Evolutionary conservation across 257 asterid species (phyloP).

Genomic region (Jacaranda mimosifolia): DNA sequence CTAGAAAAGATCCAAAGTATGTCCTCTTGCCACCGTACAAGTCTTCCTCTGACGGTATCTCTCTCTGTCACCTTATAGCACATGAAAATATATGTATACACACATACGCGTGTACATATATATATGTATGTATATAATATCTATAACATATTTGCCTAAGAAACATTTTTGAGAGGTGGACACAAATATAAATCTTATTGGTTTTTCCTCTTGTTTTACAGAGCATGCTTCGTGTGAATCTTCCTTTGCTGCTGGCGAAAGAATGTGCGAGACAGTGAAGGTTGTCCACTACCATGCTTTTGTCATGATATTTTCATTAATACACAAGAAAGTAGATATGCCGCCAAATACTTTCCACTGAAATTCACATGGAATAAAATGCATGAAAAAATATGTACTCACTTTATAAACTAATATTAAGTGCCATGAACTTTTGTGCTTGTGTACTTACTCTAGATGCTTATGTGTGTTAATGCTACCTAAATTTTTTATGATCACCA

Average conservation of each 20-base stretch:
- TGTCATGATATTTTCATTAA: constrained; percentile 16
- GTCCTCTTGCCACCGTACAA: constrained; percentile 64
- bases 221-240: constrained; percentile 65
- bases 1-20: constrained; percentile 81
- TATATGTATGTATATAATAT: neutral
- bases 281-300: constrained; percentile 53
- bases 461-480: too few relatives aligned
- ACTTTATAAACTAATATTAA: constrained; percentile 7
- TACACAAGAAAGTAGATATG: constrained; percentile 23
- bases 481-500: constrained; percentile 11
- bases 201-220: constrained; percentile 42
- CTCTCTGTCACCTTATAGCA: constrained; percentile 29
- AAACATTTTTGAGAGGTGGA: constrained; percentile 9
- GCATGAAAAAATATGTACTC: constrained; percentile 27
- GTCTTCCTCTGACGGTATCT: constrained; percentile 60
- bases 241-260: constrained; percentile 81
- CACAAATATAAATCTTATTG: constrained; percentile 33
- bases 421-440: neutral
- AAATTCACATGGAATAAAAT: constrained; percentile 27
- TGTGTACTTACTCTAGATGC: neutral
- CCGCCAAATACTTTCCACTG: constrained; percentile 18
- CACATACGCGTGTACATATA: neutral
- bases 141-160: neutral
- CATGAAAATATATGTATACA: neutral
- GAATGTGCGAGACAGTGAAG: constrained; percentile 91